These are phyloP conservation scores for Rhizophagus clarus DNA, from an alignment of 192 early-diverging fungal species.

Conservation along the genomic window DNA sequence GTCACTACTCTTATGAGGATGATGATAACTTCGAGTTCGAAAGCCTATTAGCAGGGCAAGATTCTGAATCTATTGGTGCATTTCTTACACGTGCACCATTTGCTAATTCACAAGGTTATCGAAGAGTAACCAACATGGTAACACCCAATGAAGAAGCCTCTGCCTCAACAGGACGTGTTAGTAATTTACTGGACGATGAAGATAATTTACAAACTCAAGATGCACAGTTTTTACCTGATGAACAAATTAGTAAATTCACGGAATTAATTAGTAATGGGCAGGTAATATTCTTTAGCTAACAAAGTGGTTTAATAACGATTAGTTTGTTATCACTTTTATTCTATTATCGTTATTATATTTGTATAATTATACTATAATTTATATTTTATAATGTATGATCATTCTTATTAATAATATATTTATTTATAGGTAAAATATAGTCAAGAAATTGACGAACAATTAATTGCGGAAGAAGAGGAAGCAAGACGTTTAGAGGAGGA, in stretches of 20 bases:
- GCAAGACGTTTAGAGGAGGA: slow-evolving; percentile 11
- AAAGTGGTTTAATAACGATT: too few species aligned
- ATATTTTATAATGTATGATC: too few species aligned
- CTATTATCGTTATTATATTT: too few species aligned
- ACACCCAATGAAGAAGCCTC: neutral
- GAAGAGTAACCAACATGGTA: neutral
- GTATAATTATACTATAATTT: too few species aligned
- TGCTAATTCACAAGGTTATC: neutral
- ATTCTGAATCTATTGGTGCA: slow-evolving; percentile 1
- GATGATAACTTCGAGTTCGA: slow-evolving; percentile 24
- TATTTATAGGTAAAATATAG: slow-evolving; percentile 9
- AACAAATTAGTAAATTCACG: slow-evolving; percentile 32
- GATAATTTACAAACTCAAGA: slow-evolving; percentile 22
- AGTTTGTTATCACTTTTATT: too few species aligned
- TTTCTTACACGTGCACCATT: slow-evolving; percentile 12
- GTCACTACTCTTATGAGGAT: slow-evolving; percentile 21
- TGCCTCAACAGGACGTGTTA: neutral
- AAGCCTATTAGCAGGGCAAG: slow-evolving; percentile 8
- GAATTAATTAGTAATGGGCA: slow-evolving; percentile 21
- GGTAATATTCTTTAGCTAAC: neutral
- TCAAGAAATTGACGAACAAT: neutral
- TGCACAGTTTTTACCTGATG: slow-evolving; percentile 27
- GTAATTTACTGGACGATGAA: slow-evolving; percentile 8
- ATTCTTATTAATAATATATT: neutral
- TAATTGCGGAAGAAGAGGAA: slow-evolving; percentile 28